phyloP scores from a whole-genome alignment of 164 flowering plant species.

The Paratinospora sagittata region DNA sequence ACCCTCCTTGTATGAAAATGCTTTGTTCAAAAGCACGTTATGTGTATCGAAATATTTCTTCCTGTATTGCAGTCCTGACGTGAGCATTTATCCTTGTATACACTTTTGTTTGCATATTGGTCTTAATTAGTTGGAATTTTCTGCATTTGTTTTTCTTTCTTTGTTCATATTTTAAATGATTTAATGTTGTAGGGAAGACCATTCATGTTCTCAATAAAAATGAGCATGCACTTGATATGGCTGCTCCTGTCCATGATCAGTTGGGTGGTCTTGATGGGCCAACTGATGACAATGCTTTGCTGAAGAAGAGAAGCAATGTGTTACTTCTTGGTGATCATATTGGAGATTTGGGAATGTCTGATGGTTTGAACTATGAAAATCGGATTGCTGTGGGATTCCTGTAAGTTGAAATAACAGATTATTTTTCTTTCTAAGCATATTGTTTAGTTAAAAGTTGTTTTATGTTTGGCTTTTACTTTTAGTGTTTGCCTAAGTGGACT shows the following conservation, averaged over 20 bases:
- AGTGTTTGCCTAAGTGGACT: background rate
- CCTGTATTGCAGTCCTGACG: background rate
- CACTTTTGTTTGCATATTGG: background rate
- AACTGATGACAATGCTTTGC: slow-evolving; percentile 34
- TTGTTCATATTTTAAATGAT: slow-evolving; percentile 1
- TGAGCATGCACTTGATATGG: slow-evolving; percentile 97
- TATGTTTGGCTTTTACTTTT: background rate
- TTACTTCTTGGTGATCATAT: slow-evolving; percentile 94
- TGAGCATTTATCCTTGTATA: background rate
- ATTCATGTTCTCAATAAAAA: slow-evolving; percentile 87
- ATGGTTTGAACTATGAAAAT: slow-evolving; percentile 80
- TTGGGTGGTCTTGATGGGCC: slow-evolving; percentile 42
- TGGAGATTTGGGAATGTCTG: slow-evolving; percentile 95
- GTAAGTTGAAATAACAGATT: slow-evolving; percentile 45
- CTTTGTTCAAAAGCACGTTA: background rate
- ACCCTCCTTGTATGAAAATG: background rate
- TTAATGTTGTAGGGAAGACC: slow-evolving; percentile 54
- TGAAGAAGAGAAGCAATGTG: slow-evolving; percentile 78
- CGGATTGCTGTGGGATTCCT: slow-evolving; percentile 84
- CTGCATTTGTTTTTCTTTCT: background rate
- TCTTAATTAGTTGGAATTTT: background rate
- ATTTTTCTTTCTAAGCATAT: background rate
- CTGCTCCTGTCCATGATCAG: slow-evolving; percentile 73
- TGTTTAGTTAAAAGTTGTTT: background rate
- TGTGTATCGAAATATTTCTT: background rate